Conservation (phyloP, 2,329 filamentous ascomycete genomes). For the Neopestalotiopsis rosae region DNA sequence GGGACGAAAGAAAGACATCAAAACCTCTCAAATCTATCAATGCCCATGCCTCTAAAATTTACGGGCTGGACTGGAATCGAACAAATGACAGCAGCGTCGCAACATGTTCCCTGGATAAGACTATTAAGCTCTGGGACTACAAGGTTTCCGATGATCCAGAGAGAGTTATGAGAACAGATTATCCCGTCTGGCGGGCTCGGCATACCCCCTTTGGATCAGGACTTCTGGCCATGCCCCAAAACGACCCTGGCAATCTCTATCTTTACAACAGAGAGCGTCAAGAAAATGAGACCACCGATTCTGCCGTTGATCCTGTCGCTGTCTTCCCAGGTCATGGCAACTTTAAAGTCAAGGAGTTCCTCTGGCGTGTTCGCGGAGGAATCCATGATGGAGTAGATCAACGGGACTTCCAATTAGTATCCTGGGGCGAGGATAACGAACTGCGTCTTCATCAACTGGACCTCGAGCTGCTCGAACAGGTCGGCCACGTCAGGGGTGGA, state of each 20-base stretch:
- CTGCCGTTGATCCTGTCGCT: constrained; percentile 53
- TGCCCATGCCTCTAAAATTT: constrained; percentile 92
- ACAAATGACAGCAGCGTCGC: constrained; percentile 73
- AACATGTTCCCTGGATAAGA: constrained; percentile 90
- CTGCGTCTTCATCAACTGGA: constrained; percentile 79
- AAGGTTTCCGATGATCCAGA: constrained; percentile 68
- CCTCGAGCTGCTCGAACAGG: constrained; percentile 64
- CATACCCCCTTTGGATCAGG: constrained; percentile 91
- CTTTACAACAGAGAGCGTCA: constrained; percentile 74
- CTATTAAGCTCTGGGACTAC: constrained; percentile 94
- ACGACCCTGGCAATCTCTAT: constrained; percentile 83
- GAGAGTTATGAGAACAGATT: constrained; percentile 79
- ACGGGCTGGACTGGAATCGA: constrained; percentile 93
- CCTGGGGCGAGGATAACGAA: constrained; percentile 88
- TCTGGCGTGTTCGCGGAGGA: constrained; percentile 81
- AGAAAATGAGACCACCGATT: constrained; percentile 49
- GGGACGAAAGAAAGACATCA: constrained; percentile 84
- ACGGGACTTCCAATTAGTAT: constrained; percentile 90
- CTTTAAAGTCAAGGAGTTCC: constrained; percentile 84
- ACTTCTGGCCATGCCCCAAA: constrained; percentile 89
- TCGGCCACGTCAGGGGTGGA: constrained; percentile 76
- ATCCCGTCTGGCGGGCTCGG: constrained; percentile 88
- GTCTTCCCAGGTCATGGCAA: constrained; percentile 67
- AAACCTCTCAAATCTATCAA: constrained; percentile 82
- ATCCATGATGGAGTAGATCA: constrained; percentile 75